Evolutionary conservation across 1,284 basidiomycete species (phyloP).

Genomic region (Dichomitus squalens): DNA sequence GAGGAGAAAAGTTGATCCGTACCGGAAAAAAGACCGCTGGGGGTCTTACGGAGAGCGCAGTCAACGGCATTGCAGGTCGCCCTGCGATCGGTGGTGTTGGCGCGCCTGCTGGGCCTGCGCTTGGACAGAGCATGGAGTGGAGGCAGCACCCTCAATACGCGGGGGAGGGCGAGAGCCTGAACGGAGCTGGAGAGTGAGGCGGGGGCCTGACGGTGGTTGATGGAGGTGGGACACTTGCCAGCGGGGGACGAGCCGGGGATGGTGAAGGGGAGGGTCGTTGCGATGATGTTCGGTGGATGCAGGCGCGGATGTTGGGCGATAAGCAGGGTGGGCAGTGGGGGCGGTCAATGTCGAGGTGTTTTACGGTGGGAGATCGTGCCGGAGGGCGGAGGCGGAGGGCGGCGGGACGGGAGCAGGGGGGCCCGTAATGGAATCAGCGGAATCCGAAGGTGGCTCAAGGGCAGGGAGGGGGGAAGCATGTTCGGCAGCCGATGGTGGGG

Average conservation of each 20-base stretch:
- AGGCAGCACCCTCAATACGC: constrained; percentile 32
- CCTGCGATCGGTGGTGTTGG: constrained; percentile 92
- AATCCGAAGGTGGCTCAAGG: constrained; percentile 38
- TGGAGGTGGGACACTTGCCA: constrained; percentile 43
- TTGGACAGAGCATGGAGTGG: constrained; percentile 43
- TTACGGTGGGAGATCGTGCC: constrained; percentile 11
- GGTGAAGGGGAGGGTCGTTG: constrained; percentile 59
- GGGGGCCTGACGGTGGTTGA: constrained; percentile 52
- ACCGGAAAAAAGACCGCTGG: constrained; percentile 90
- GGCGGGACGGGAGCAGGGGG: constrained; percentile 25
- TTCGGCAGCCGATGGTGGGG: constrained; percentile 24
- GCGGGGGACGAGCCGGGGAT: constrained; percentile 47
- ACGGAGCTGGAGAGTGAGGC: constrained; percentile 44
- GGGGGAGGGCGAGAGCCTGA: constrained; percentile 41
- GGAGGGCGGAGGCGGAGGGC: constrained; percentile 23
- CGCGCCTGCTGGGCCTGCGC: constrained; percentile 79
- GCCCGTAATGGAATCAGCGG: constrained; percentile 64
- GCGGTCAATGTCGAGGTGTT: constrained; percentile 41
- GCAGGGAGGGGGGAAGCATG: constrained; percentile 24
- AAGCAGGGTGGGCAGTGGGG: constrained; percentile 22
- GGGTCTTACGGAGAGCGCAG: constrained; percentile 85
- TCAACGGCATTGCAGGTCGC: constrained; percentile 96
- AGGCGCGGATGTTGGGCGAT: constrained; percentile 22
- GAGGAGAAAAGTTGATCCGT: constrained; percentile 13
- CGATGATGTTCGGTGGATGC: constrained; percentile 9